phyloP scores from a whole-genome alignment of 345 rosid species.

The Aurinia saxatilis region DNA sequence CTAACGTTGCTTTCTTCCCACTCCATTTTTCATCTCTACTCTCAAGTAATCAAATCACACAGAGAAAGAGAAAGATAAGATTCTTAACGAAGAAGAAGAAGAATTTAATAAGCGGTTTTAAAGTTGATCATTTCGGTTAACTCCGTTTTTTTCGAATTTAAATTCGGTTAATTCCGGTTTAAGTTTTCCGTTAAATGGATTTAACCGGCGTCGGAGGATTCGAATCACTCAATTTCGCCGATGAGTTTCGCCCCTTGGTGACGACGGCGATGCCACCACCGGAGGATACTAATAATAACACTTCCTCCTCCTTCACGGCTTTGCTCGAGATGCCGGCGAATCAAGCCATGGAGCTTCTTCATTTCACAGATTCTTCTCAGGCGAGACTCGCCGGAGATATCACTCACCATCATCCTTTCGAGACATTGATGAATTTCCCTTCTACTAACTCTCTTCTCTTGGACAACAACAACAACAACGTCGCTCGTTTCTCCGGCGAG shows the following conservation, averaged over 20 bases:
- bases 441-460: conserved; percentile 21
- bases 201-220: conserved; percentile 28
- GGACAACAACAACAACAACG: conserved; percentile 21
- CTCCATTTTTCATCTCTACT: conserved; percentile 19
- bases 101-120: no score
- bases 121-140: no score
- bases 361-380: conserved; percentile 19
- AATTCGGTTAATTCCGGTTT: conserved; percentile 23
- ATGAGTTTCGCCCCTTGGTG: conserved; percentile 40
- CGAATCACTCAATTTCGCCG: conserved; percentile 39
- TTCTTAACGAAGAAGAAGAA: background rate
- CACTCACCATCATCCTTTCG: conserved; percentile 17
- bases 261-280: conserved; percentile 35
- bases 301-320: conserved; percentile 61
- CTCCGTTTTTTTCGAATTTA: background rate
- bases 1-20: conserved; percentile 29
- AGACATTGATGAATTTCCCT: conserved; percentile 13
- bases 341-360: conserved; percentile 57
- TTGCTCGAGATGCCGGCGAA: conserved; percentile 56
- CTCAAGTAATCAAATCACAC: background rate
- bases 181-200: conserved; percentile 38
- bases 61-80: no score
- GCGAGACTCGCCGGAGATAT: conserved; percentile 23
- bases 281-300: no score
- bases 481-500: conserved; percentile 26